These are phyloP conservation scores for Naganishia cerealis DNA, from an alignment of 1,284 basidiomycete genomes.

Conservation along the genomic window DNA sequence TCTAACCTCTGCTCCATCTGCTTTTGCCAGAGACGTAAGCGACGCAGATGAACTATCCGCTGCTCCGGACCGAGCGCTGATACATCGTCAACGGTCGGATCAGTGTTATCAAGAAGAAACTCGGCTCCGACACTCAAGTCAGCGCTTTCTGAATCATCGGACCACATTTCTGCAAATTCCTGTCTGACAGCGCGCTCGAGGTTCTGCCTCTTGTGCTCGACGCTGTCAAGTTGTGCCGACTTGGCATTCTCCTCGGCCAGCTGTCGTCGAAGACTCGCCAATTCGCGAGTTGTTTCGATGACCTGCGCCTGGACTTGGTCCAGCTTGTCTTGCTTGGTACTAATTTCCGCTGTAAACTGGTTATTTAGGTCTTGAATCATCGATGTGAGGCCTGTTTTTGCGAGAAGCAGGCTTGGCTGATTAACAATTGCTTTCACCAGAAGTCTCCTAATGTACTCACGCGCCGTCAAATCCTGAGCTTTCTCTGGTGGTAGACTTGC, in stretches of 20 bases:
- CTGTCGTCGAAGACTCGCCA: conserved; percentile 83
- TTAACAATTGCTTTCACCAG: conserved; percentile 5
- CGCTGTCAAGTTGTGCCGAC: conserved; percentile 73
- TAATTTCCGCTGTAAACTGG: conserved; percentile 81
- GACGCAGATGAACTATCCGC: conserved; percentile 67
- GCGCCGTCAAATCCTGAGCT: conserved; percentile 83
- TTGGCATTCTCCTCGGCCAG: conserved; percentile 71
- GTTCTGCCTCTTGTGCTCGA: conserved; percentile 73
- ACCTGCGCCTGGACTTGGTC: conserved; percentile 83
- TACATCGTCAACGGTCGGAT: conserved; percentile 57
- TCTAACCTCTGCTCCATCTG: conserved; percentile 73
- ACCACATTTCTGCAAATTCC: conserved; percentile 79
- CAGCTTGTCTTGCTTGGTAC: conserved; percentile 79
- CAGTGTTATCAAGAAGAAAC: conserved; percentile 59
- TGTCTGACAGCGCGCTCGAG: conserved; percentile 73
- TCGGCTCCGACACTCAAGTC: conserved; percentile 58
- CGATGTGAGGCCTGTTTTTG: conserved; percentile 68
- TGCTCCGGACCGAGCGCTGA: conserved; percentile 58
- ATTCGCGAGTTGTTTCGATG: conserved; percentile 80
- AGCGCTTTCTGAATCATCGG: conserved; percentile 67
- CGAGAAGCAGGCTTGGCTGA: conserved; percentile 26
- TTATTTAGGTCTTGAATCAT: conserved; percentile 75
- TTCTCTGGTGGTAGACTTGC: conserved; percentile 75
- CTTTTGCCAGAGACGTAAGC: conserved; percentile 77
- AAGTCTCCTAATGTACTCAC: conserved; percentile 55